Evolutionary conservation across 495 filamentous ascomycete species (phyloP).

Genomic region (Achaetomiella virescens): DNA sequence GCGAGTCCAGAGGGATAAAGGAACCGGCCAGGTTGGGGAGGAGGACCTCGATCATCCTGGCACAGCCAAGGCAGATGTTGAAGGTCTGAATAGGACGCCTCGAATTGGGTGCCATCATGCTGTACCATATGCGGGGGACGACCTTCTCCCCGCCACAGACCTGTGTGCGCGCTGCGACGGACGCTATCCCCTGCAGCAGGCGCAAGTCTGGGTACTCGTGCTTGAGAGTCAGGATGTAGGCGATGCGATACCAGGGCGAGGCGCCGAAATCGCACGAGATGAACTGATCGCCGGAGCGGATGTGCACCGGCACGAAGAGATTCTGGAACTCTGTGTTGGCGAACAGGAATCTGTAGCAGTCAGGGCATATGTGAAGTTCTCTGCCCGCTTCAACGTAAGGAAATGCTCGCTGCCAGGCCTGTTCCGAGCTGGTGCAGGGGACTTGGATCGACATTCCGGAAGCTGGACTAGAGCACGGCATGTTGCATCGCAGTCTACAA

Average conservation of each 20-base stretch:
- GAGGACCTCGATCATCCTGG: conserved; percentile 35
- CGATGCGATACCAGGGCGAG: conserved; percentile 42
- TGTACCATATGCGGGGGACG: conserved; percentile 36
- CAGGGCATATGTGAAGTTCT: conserved; percentile 43
- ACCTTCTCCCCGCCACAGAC: conserved; percentile 32
- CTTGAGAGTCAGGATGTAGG: conserved; percentile 40
- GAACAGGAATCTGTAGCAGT: conserved; percentile 37
- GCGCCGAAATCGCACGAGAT: conserved; percentile 41
- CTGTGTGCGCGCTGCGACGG: conserved; percentile 28
- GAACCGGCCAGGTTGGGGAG: conserved; percentile 38
- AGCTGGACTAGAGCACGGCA: conserved; percentile 29
- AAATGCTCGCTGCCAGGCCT: conserved; percentile 31
- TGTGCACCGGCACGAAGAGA: conserved; percentile 32
- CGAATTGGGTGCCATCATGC: conserved; percentile 34
- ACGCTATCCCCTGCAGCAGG: conserved; percentile 34
- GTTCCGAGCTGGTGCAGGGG: conserved; percentile 12
- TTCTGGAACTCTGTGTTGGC: conserved; percentile 33
- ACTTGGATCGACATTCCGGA: conserved; percentile 34
- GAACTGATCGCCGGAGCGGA: conserved; percentile 30
- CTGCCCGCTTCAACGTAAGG: conserved; percentile 35
- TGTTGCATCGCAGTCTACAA: conserved; percentile 22
- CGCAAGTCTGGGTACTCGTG: conserved; percentile 33
- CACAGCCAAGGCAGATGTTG: conserved; percentile 38
- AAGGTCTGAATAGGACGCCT: conserved; percentile 29
- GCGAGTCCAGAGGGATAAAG: conserved; percentile 33